Conservation (phyloP, 768 basidiomycete genomes). For the Fibroporia radiculosa region DNA sequence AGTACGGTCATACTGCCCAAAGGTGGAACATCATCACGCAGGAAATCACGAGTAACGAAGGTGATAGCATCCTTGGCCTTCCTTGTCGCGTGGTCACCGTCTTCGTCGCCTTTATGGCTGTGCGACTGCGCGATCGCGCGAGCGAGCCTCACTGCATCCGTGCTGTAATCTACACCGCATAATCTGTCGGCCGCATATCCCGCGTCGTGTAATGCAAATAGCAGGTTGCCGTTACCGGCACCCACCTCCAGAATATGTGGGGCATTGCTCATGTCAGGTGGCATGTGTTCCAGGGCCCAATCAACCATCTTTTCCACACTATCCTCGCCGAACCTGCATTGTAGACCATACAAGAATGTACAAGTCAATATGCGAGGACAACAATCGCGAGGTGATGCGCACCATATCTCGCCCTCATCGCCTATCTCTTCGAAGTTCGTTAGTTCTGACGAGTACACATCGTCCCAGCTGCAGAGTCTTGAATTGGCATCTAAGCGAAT, state of each 20-base stretch:
- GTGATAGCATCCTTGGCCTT: conserved; percentile 34
- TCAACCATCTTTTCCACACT: conserved; percentile 73
- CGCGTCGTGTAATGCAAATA: conserved; percentile 62
- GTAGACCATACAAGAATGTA: no score
- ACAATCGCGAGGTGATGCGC: neutral
- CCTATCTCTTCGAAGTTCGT: conserved; percentile 67
- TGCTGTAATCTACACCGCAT: conserved; percentile 71
- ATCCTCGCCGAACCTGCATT: conserved; percentile 72
- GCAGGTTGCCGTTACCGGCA: conserved; percentile 70
- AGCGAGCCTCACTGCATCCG: conserved; percentile 60
- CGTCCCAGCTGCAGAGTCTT: conserved; percentile 55
- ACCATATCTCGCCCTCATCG: conserved; percentile 83
- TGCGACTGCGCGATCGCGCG: conserved; percentile 38
- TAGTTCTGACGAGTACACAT: conserved; percentile 65
- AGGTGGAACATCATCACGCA: conserved; percentile 42
- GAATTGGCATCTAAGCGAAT: neutral
- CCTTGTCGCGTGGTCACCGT: neutral
- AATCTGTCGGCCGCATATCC: conserved; percentile 50
- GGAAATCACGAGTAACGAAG: conserved; percentile 60
- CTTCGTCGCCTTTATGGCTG: conserved; percentile 9
- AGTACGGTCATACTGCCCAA: conserved; percentile 11
- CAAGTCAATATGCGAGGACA: neutral
- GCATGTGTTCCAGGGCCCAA: conserved; percentile 54
- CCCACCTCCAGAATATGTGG: conserved; percentile 67
- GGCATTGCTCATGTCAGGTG: conserved; percentile 33